Percentiles rank a stretch among this genome's conserved stretches.
Evolutionary conservation across 2,329 filamentous ascomycete genomes (phyloP).

Genomic region (Lithohypha guttulata): DNA sequence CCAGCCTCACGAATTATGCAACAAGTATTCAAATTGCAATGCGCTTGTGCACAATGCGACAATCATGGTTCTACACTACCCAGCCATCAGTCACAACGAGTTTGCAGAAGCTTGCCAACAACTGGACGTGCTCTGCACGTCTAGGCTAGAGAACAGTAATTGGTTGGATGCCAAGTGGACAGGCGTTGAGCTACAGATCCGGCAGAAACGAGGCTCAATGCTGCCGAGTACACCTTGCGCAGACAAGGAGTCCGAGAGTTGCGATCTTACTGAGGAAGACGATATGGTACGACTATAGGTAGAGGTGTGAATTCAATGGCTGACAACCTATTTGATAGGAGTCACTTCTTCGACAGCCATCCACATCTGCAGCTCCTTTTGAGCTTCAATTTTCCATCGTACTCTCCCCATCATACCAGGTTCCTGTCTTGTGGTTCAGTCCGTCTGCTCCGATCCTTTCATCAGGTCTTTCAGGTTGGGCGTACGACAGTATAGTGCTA

Average conservation of each 20-base stretch:
- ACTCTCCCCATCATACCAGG: constrained; percentile 62
- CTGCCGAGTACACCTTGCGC: not conserved
- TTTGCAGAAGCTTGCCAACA: constrained; percentile 56
- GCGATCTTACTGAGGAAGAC: constrained; percentile 13
- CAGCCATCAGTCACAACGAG: constrained; percentile 50
- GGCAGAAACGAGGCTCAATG: constrained; percentile 12
- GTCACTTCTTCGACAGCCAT: constrained; percentile 29
- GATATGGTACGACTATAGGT: not conserved
- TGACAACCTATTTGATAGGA: no score
- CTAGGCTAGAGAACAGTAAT: constrained; percentile 13
- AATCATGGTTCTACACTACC: constrained; percentile 37
- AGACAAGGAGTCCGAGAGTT: constrained; percentile 25
- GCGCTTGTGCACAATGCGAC: not conserved
- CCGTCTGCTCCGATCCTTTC: constrained; percentile 48
- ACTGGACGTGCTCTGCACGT: constrained; percentile 31
- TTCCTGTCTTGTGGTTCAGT: constrained; percentile 67
- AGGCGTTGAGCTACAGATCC: constrained; percentile 10
- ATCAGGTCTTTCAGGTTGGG: constrained; percentile 52
- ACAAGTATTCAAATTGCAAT: no score
- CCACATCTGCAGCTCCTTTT: constrained; percentile 3
- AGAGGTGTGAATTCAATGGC: no score
- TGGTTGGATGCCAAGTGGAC: constrained; percentile 18
- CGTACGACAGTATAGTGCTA: constrained; percentile 62
- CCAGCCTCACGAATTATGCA: no score
- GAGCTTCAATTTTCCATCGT: constrained; percentile 61